Evolutionary conservation across 116 monocot species (phyloP), one percentile per base, ranked within the genome.

Genomic region (Phalaenopsis hybrid): DNA sequence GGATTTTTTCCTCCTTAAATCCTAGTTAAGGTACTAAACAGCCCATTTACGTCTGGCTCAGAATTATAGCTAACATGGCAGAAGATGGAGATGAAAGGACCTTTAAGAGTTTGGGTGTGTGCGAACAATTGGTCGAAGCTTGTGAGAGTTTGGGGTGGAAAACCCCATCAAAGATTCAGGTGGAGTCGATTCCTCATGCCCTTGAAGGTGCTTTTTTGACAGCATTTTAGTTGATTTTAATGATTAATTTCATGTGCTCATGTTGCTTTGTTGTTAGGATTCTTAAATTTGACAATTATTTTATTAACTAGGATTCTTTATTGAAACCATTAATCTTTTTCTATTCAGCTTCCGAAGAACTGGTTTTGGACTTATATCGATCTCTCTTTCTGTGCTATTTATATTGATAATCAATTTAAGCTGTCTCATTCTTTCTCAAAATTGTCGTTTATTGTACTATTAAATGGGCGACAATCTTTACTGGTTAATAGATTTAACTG

Each of bases 131-230:
- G 21, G 91, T 83, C 1, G 90, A 94, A 52, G 92, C 92, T 7
- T 96, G 94, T 81, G 86, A 88, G 20, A 81, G 48, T 61, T 79
- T 94, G 41, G 90, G 92, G n/a, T 96, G 96, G 94, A 81, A 55
- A 28, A 81, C 51, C 6, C 94, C 94, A 0, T 84, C 96, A 0
- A 91, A 85, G 77, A 94, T 96, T 73, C 96, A 96, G 78, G 79
- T 78, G n/a, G 96, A 94, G 59, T 76, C 91, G 23, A 94, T 96
- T 55, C 96, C 94, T 37, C 85, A 87, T 59, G 92, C 96, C 28
- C 89, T 96, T 9, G 79, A 94, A 87, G 96, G 96, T 92, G 15
- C 8, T 52, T 12, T 77, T 51, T 51, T 25, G 9, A 10, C 23
- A 50, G 8, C 11, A 8, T 77, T 51, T 51, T 25, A 51, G 50